phyloP scores from a whole-genome alignment of 1,284 basidiomycete genomes.

The Rhodotorula glutinis region DNA sequence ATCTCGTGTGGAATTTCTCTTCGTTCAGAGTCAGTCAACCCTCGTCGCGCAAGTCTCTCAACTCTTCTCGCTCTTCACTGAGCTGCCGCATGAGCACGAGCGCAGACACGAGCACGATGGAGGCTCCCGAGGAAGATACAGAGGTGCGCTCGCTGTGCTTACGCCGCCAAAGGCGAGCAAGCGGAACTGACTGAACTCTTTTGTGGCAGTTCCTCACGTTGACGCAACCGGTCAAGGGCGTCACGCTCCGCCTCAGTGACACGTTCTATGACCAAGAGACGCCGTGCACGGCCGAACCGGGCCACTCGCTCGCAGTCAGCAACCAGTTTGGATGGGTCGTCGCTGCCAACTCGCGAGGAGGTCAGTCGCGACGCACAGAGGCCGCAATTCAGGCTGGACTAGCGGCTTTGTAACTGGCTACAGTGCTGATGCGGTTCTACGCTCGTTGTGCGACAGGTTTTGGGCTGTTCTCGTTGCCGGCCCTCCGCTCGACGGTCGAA shows the following conservation, averaged over 20 bases:
- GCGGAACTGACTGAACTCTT: not conserved
- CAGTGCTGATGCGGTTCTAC: too few relatives aligned
- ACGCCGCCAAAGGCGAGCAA: not conserved
- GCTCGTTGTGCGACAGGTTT: constrained; percentile 26
- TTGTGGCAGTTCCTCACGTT: constrained; percentile 29
- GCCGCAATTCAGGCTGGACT: too few relatives aligned
- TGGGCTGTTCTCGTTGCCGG: constrained; percentile 32
- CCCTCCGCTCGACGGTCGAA: constrained; percentile 25
- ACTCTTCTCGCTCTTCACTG: too few relatives aligned
- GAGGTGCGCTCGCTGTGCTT: constrained; percentile 1
- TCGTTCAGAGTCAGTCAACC: too few relatives aligned
- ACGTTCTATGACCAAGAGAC: not conserved
- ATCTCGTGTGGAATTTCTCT: too few relatives aligned
- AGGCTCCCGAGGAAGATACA: constrained; percentile 29
- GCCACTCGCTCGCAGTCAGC: constrained; percentile 33
- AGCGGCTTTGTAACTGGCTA: too few relatives aligned
- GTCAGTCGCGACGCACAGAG: too few relatives aligned
- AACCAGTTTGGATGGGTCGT: constrained; percentile 37
- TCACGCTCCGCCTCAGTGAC: constrained; percentile 10
- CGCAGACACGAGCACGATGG: constrained; percentile 7
- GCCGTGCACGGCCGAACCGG: constrained; percentile 5
- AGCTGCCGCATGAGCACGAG: too few relatives aligned
- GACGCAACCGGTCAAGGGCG: constrained; percentile 25
- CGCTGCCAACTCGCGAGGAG: constrained; percentile 8
- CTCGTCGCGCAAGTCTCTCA: too few relatives aligned